Evolutionary conservation across 306 rosid genomes (phyloP).

Genomic region (Cicer cuneatum): DNA sequence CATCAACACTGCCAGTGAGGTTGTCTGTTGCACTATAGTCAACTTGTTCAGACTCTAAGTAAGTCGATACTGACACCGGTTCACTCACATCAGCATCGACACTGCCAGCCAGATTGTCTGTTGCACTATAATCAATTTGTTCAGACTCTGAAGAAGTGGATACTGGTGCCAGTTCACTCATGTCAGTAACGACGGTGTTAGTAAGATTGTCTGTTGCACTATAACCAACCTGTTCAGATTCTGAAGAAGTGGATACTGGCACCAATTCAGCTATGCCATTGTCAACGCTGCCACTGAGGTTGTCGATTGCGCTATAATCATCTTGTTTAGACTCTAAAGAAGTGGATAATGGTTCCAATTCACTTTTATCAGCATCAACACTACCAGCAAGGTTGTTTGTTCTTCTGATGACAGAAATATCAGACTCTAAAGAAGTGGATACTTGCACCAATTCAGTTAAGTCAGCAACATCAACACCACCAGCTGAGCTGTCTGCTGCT

Average conservation of each 20-base stretch:
- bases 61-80: conserved; percentile 4
- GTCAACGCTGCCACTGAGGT: conserved; percentile 24
- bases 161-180: conserved; percentile 1
- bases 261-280: background rate
- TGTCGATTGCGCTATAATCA: background rate
- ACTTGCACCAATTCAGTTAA: conserved; percentile 24
- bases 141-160: conserved; percentile 36
- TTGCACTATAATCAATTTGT: background rate
- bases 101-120: conserved; percentile 13
- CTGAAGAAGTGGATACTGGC: conserved; percentile 28
- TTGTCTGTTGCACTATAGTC: background rate
- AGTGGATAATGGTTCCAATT: conserved; percentile 5
- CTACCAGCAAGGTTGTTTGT: conserved; percentile 25
- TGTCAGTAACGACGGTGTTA: background rate
- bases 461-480: conserved; percentile 16
- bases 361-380: conserved; percentile 21
- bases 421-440: conserved; percentile 35
- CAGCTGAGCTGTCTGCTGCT: conserved; percentile 13
- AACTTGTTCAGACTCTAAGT: conserved; percentile 15
- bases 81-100: conserved; percentile 20
- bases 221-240: conserved; percentile 3
- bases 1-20: conserved; percentile 24
- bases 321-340: conserved; percentile 31
- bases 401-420: background rate
- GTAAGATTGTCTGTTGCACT: background rate